Evolutionary conservation across 2,329 filamentous ascomycete genomes (phyloP).

Genomic region (Alternaria sp.): DNA sequence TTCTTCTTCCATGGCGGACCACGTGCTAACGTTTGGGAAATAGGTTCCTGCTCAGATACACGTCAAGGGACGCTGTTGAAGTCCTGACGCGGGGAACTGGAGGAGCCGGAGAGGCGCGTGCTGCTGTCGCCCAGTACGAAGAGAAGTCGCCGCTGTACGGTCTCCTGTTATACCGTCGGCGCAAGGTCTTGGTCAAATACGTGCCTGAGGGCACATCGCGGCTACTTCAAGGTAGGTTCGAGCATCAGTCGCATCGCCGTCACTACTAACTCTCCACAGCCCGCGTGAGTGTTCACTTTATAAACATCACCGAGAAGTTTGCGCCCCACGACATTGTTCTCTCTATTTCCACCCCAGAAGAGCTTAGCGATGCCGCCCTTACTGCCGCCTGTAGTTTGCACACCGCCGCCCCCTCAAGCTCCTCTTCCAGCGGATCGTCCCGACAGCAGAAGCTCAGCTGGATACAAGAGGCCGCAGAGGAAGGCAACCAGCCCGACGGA

Average conservation of each 20-base stretch:
- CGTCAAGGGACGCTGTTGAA: slow-evolving; percentile 85
- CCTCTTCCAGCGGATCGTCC: slow-evolving; percentile 80
- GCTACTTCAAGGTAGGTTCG: slow-evolving; percentile 80
- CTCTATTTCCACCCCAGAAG: slow-evolving; percentile 75
- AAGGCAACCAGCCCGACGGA: slow-evolving; percentile 58
- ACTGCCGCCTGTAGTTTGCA: slow-evolving; percentile 90
- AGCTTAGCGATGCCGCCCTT: slow-evolving; percentile 86
- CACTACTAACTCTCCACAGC: slow-evolving; percentile 61
- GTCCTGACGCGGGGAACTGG: slow-evolving; percentile 78
- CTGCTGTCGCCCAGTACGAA: slow-evolving; percentile 77
- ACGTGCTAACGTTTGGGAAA: slow-evolving; percentile 34
- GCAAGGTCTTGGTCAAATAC: slow-evolving; percentile 92
- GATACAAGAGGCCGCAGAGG: slow-evolving; percentile 92
- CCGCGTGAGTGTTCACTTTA: slow-evolving; percentile 77
- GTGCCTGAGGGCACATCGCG: slow-evolving; percentile 90
- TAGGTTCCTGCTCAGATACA: slow-evolving; percentile 96
- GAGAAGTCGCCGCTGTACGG: slow-evolving; percentile 91
- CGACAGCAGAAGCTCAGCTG: slow-evolving; percentile 82
- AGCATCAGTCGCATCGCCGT: neutral
- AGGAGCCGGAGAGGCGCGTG: slow-evolving; percentile 84
- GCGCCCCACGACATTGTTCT: slow-evolving; percentile 87
- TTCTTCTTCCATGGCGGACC: slow-evolving; percentile 20
- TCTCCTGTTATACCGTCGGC: slow-evolving; percentile 85
- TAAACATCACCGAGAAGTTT: slow-evolving; percentile 71
- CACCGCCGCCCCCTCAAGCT: slow-evolving; percentile 83